Base-by-base conservation (phyloP, 2,329 filamentous ascomycete genomes). In the Pseudogymnoascus destructans region DNA sequence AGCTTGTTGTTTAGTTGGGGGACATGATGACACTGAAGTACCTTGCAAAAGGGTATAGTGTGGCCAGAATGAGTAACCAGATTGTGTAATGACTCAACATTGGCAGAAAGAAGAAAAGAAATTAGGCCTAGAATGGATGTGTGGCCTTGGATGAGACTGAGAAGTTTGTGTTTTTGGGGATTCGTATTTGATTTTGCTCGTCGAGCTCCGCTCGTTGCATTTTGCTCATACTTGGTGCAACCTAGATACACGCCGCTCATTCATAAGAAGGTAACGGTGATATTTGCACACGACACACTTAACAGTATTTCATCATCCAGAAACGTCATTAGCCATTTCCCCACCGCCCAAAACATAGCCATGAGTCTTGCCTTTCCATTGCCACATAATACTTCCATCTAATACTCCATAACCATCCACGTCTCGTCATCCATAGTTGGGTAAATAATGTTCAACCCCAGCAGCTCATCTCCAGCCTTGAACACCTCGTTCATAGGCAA, bases 351-450 rank as follows among this genome's bases (percentile, higher is more conserved):
- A 32, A 52, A 52, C n/a, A 52, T 5, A 52, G 46, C 46, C 42
- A 52, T 27, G 42, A 52, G 23, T 30, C 42, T 52, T 52, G 42
- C 25, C 42, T 5, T 52, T 52, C 46, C 42, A 30, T 52, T 52
- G 23, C 25, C 3, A 52, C 42, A 30, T 52, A 52, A 52, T 17
- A 52, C 42, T 30, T 35, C 11, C 40, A 33, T 54, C 63, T 70
- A 84, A 62, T 78, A 81, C 60, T 95, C 88, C 61, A 96, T 75
- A 62, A 95, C 76, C 42, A 89, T 89, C 85, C 88, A 97, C 0
- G 92, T 97, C 71, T 88, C 80, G 67, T 97, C 92, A 72, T 97
- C 90, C 5, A 95, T 79, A 8, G 95, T 98, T 25, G 89, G 89
- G 73, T 89, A 98, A 63, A 95, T 88, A 65, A 89, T 69, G 27